These are phyloP conservation scores for Fusarium xylarioides DNA, from an alignment of 2,329 filamentous ascomycete species.

Conservation along the genomic window DNA sequence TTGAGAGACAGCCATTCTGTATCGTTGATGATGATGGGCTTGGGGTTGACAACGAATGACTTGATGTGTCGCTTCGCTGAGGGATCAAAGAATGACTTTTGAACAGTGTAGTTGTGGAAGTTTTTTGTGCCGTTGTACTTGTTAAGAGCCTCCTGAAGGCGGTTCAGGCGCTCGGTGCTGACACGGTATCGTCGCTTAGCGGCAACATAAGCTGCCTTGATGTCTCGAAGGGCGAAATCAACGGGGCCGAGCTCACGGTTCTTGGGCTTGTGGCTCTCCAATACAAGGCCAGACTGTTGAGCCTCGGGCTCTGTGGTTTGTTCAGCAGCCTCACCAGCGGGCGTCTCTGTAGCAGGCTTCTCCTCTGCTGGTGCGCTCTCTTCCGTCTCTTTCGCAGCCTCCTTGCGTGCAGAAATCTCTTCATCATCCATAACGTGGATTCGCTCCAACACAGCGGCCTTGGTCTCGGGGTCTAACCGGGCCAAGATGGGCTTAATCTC, in stretches of 20 bases:
- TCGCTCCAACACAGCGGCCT: constrained; percentile 69
- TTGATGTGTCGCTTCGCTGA: constrained; percentile 92
- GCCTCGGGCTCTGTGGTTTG: constrained; percentile 34
- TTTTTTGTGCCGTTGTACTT: constrained; percentile 86
- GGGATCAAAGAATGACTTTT: constrained; percentile 82
- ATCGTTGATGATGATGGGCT: constrained; percentile 84
- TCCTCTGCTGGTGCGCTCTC: constrained; percentile 36
- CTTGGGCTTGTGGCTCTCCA: constrained; percentile 50
- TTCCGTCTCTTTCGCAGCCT: constrained; percentile 21
- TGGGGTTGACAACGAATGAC: constrained; percentile 81
- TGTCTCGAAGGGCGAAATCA: constrained; percentile 73
- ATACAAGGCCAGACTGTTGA: constrained; percentile 34
- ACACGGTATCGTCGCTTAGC: constrained; percentile 90
- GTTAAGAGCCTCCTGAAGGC: constrained; percentile 78
- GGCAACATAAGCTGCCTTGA: constrained; percentile 82
- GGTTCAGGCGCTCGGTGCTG: constrained; percentile 72
- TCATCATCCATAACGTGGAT: constrained; percentile 58
- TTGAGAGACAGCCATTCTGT: constrained; percentile 97
- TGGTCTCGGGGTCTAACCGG: constrained; percentile 69
- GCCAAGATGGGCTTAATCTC: constrained; percentile 77
- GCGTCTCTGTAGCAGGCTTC: constrained; percentile 33
- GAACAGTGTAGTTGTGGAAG: constrained; percentile 97
- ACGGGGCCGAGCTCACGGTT: constrained; percentile 59
- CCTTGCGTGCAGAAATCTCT: constrained; percentile 39
- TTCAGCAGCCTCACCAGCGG: constrained; percentile 20